These are phyloP conservation scores for Candida tammaniensis DNA, from an alignment of 805 yeast species.

Conservation along the genomic window DNA sequence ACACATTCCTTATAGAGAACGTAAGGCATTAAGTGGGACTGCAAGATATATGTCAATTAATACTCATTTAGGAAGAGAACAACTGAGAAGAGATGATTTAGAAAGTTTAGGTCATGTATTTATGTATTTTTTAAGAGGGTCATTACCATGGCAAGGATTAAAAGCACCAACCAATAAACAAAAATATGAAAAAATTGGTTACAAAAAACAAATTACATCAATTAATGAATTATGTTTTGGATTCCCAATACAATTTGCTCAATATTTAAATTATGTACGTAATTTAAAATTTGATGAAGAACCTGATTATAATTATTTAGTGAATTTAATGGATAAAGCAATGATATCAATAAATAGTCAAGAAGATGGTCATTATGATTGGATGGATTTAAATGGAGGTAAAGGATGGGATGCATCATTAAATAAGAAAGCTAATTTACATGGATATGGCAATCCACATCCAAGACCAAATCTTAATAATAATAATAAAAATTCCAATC, in stretches of 20 bases:
- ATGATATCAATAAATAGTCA: slow-evolving; percentile 50
- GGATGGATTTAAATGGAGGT: slow-evolving; percentile 79
- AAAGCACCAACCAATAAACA: slow-evolving; percentile 84
- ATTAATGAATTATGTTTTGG: slow-evolving; percentile 60
- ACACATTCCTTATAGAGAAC: slow-evolving; percentile 80
- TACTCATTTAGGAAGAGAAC: slow-evolving; percentile 85
- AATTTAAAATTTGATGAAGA: slow-evolving; percentile 72
- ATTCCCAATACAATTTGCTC: slow-evolving; percentile 71
- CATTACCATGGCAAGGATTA: slow-evolving; percentile 87
- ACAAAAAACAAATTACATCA: slow-evolving; percentile 69
- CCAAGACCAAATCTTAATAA: slow-evolving; percentile 21
- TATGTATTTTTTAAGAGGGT: slow-evolving; percentile 74
- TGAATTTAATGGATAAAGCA: slow-evolving; percentile 74
- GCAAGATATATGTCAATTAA: slow-evolving; percentile 87
- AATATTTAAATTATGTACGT: slow-evolving; percentile 68
- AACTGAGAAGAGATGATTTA: slow-evolving; percentile 77
- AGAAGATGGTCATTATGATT: slow-evolving; percentile 66
- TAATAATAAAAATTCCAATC: neutral
- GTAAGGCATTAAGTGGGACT: slow-evolving; percentile 78
- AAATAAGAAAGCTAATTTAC: slow-evolving; percentile 75
- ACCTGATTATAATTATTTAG: slow-evolving; percentile 76
- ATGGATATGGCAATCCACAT: slow-evolving; percentile 76
- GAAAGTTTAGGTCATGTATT: slow-evolving; percentile 83
- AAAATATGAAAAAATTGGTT: slow-evolving; percentile 82
- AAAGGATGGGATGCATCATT: slow-evolving; percentile 77